phyloP scores from a whole-genome alignment of 2,329 filamentous ascomycete species.

The Dryadomyces quercivorus region DNA sequence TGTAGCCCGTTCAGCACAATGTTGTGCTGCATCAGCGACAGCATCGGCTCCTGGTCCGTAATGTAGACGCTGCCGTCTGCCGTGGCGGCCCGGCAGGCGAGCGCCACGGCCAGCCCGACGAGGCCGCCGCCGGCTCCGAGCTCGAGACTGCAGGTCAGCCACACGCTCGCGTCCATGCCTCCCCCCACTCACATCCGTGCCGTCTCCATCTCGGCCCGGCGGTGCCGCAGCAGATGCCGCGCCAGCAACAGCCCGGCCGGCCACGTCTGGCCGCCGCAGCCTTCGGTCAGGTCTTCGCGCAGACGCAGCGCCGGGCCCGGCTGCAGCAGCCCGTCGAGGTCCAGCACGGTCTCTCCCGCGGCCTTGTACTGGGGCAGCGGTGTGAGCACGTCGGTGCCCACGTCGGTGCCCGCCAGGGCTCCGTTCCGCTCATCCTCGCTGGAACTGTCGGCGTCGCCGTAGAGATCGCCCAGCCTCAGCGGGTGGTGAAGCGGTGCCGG shows the following conservation, averaged over 20 bases:
- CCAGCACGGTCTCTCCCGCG: constrained; percentile 36
- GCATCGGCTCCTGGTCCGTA: constrained; percentile 82
- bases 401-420: background rate
- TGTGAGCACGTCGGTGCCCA: constrained; percentile 32
- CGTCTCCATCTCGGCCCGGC: constrained; percentile 46
- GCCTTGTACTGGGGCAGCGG: constrained; percentile 48
- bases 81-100: constrained; percentile 31
- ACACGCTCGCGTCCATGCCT: constrained; percentile 55
- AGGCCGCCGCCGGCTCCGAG: constrained; percentile 86
- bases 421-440: constrained; percentile 10
- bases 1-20: constrained; percentile 67
- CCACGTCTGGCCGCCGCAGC: constrained; percentile 91
- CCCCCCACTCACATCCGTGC: constrained; percentile 58
- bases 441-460: constrained; percentile 1
- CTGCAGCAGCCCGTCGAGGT: constrained; percentile 57
- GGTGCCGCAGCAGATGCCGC: constrained; percentile 72
- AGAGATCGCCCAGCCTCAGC: background rate
- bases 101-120: constrained; percentile 55
- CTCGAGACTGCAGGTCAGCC: constrained; percentile 52
- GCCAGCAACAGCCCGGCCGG: constrained; percentile 82
- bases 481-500: background rate
- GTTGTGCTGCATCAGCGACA: constrained; percentile 75
- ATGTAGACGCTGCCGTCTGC: constrained; percentile 52
- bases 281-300: constrained; percentile 73
- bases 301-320: constrained; percentile 59